A percentile compares a stretch with the other conserved stretches of the same genome.
phyloP scores from a whole-genome alignment of 2,329 filamentous ascomycete species.

The Paecilomyces dactylethromorphus region DNA sequence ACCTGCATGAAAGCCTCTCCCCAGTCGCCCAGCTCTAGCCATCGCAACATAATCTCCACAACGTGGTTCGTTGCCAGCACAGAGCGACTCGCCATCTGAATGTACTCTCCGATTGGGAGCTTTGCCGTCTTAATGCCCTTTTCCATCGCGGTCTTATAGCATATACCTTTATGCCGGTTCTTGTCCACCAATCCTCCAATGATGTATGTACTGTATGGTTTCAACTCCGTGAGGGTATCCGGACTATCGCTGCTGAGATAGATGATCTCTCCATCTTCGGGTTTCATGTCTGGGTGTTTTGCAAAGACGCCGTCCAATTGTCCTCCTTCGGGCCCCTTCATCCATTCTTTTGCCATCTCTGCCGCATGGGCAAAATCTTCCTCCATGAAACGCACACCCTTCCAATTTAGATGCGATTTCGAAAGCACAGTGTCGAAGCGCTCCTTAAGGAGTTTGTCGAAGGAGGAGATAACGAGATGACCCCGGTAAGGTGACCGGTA shows the following conservation, averaged over 20 bases:
- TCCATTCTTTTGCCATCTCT: slow-evolving; percentile 58
- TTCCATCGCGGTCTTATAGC: slow-evolving; percentile 72
- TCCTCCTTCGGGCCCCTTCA: slow-evolving; percentile 54
- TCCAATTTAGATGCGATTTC: slow-evolving; percentile 72
- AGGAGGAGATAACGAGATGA: slow-evolving; percentile 72
- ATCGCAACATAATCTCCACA: slow-evolving; percentile 90
- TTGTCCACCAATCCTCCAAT: slow-evolving; percentile 93
- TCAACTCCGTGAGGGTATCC: slow-evolving; percentile 72
- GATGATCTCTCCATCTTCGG: slow-evolving; percentile 57
- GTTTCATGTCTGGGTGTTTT: slow-evolving; percentile 26
- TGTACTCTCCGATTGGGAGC: slow-evolving; percentile 89
- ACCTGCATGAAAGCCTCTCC: slow-evolving; percentile 79
- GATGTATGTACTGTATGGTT: slow-evolving; percentile 85
- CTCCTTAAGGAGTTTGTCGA: slow-evolving; percentile 64
- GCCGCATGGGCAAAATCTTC: slow-evolving; percentile 68
- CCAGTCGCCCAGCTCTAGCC: slow-evolving; percentile 89
- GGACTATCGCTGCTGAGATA: slow-evolving; percentile 92
- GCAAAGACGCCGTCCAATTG: slow-evolving; percentile 55
- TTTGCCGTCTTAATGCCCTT: slow-evolving; percentile 79
- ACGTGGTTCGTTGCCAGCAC: slow-evolving; percentile 95
- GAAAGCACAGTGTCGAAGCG: slow-evolving; percentile 71
- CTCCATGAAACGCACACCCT: slow-evolving; percentile 64
- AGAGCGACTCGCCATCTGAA: slow-evolving; percentile 79
- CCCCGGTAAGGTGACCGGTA: slow-evolving; percentile 59
- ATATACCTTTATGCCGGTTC: slow-evolving; percentile 92